These are phyloP conservation scores for Radiomyces spectabilis DNA, from an alignment of 192 early-diverging fungal species.

Conservation along the genomic window DNA sequence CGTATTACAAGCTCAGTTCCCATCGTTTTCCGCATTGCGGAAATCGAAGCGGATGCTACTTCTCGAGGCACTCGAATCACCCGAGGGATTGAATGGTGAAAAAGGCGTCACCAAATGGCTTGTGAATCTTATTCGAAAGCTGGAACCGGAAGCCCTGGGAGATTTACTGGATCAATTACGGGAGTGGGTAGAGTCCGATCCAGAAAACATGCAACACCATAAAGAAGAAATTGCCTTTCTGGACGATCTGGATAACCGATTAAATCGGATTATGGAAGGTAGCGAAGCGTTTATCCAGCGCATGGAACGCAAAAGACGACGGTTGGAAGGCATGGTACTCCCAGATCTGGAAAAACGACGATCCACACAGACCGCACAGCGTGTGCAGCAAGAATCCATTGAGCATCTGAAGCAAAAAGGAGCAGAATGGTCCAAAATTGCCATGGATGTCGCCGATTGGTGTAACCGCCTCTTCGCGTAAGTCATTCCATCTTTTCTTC, in stretches of 20 bases:
- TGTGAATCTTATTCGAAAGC: slow-evolving; percentile 27
- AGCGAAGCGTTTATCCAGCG: not conserved
- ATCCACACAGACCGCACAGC: slow-evolving; percentile 35
- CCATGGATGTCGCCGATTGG: slow-evolving; percentile 32
- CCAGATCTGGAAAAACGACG: slow-evolving; percentile 22
- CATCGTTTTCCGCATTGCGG: slow-evolving; percentile 28
- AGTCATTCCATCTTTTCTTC: not conserved
- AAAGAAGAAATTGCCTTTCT: not conserved
- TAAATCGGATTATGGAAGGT: not conserved
- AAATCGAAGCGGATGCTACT: slow-evolving; percentile 63
- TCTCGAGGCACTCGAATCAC: slow-evolving; percentile 45
- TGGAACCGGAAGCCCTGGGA: slow-evolving; percentile 8
- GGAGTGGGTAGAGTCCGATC: not conserved
- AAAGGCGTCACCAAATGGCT: slow-evolving; percentile 23
- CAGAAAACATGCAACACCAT: not conserved
- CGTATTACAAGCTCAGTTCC: slow-evolving; percentile 48
- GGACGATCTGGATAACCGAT: not conserved
- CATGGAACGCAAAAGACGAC: slow-evolving; percentile 3
- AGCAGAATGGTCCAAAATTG: slow-evolving; percentile 19
- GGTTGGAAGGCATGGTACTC: slow-evolving; percentile 23
- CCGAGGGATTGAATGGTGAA: slow-evolving; percentile 12
- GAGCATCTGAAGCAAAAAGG: slow-evolving; percentile 30
- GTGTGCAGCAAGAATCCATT: slow-evolving; percentile 30
- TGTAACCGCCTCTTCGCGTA: slow-evolving; percentile 38
- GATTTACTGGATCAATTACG: not conserved